phyloP scores from a whole-genome alignment of 805 yeast genomes.

The Candida silvicultrix region DNA sequence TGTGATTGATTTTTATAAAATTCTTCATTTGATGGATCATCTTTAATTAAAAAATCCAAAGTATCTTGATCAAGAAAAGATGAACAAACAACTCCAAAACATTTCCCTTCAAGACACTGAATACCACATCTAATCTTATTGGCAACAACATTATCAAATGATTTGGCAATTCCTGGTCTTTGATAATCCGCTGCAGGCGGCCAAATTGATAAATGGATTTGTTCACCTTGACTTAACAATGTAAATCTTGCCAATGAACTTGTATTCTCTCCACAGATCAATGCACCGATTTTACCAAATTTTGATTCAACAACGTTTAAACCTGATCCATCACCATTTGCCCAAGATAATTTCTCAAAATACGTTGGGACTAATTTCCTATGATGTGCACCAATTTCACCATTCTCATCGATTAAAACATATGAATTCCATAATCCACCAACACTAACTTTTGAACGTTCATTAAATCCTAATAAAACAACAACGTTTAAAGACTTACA shows the following conservation, averaged over 20 bases:
- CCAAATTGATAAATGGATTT: constrained; percentile 20
- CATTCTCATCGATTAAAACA: constrained; percentile 15
- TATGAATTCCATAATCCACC: constrained; percentile 23
- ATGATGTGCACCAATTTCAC: constrained; percentile 15
- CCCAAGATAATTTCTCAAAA: constrained; percentile 17
- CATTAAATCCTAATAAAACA: constrained; percentile 19
- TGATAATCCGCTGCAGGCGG: constrained; percentile 12
- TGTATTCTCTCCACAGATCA: constrained; percentile 21
- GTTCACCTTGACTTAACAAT: constrained; percentile 19
- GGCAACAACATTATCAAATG: constrained; percentile 14
- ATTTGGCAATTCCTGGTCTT: constrained; percentile 5
- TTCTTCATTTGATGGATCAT: constrained; percentile 17
- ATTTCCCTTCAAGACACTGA: constrained; percentile 21
- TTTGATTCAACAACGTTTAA: constrained; percentile 15
- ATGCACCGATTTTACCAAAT: constrained; percentile 16
- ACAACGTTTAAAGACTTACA: constrained; percentile 15
- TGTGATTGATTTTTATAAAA: constrained; percentile 14
- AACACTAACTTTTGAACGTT: constrained; percentile 15
- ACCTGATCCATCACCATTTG: constrained; percentile 20
- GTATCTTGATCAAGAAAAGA: constrained; percentile 15
- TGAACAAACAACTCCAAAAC: constrained; percentile 20
- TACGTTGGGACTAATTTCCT: constrained; percentile 18
- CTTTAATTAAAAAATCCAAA: constrained; percentile 16
- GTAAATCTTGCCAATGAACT: constrained; percentile 21
- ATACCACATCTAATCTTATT: constrained; percentile 19